These are phyloP conservation scores for Oidium heveae DNA, from an alignment of 2,329 filamentous ascomycete genomes.

Conservation along the genomic window DNA sequence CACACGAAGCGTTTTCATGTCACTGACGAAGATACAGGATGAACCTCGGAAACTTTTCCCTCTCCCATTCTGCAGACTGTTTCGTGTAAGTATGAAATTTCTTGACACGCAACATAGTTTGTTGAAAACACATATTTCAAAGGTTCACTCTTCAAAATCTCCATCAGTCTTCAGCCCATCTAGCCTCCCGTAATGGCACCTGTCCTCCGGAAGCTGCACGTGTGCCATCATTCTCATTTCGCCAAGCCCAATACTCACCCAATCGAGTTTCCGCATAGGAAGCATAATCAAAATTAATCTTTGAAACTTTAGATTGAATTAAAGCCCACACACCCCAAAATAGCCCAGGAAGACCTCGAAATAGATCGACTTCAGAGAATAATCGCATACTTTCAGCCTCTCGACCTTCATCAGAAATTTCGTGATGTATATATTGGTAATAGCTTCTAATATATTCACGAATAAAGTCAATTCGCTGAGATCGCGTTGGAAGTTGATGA, in stretches of 20 bases:
- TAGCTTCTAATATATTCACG: constrained; percentile 61
- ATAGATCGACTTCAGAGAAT: constrained; percentile 60
- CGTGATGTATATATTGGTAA: constrained; percentile 24
- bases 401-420: constrained; percentile 18
- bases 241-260: constrained; percentile 85
- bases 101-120: no score
- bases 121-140: no score
- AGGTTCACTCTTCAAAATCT: not conserved
- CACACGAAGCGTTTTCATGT: no score
- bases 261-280: constrained; percentile 68
- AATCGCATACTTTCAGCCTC: constrained; percentile 43
- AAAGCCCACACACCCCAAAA: constrained; percentile 85
- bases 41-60: no score
- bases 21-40: no score
- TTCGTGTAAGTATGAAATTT: no score
- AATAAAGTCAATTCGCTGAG: constrained; percentile 58
- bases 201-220: constrained; percentile 28
- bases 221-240: constrained; percentile 42
- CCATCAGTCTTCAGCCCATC: constrained; percentile 30
- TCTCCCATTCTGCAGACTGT: no score
- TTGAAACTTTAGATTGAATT: constrained; percentile 80
- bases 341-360: constrained; percentile 73
- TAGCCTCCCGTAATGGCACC: constrained; percentile 48
- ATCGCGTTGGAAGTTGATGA: constrained; percentile 50
- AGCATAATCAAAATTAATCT: constrained; percentile 94